Evolutionary conservation across 805 yeast genomes (phyloP).

Genomic region (Torulaspora indica): DNA sequence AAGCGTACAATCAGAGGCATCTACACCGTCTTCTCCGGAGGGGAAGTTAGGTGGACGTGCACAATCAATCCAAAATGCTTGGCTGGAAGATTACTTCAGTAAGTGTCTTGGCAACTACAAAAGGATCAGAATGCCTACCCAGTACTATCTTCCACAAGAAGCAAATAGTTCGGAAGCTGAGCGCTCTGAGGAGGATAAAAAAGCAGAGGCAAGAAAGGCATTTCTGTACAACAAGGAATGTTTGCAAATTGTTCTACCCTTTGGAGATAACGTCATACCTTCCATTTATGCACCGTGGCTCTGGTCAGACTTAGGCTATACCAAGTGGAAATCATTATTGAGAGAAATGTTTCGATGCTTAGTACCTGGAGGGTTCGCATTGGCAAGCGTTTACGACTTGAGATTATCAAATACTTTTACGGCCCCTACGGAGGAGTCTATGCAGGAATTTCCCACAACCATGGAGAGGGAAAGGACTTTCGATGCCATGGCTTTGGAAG

Average conservation of each 20-base stretch:
- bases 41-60: slow-evolving; percentile 5
- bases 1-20: background rate
- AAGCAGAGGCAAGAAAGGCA: slow-evolving; percentile 12
- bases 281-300: slow-evolving; percentile 29
- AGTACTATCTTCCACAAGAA: slow-evolving; percentile 17
- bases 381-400: slow-evolving; percentile 24
- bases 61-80: slow-evolving; percentile 19
- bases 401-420: slow-evolving; percentile 19
- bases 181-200: slow-evolving; percentile 6
- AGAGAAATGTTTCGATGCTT: slow-evolving; percentile 29
- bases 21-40: slow-evolving; percentile 5
- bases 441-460: slow-evolving; percentile 20
- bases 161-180: slow-evolving; percentile 8
- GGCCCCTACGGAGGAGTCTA: slow-evolving; percentile 2
- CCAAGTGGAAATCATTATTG: slow-evolving; percentile 29
- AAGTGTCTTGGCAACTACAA: slow-evolving; percentile 25
- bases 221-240: slow-evolving; percentile 22
- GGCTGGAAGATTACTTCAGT: slow-evolving; percentile 28
- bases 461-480: slow-evolving; percentile 23
- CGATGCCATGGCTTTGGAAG: slow-evolving; percentile 27
- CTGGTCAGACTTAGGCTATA: slow-evolving; percentile 25
- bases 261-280: slow-evolving; percentile 27
- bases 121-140: slow-evolving; percentile 25
- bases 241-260: slow-evolving; percentile 27
- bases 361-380: slow-evolving; percentile 31